Conservation (phyloP, 1,284 basidiomycete species). For the Porogramme epimiltina region DNA sequence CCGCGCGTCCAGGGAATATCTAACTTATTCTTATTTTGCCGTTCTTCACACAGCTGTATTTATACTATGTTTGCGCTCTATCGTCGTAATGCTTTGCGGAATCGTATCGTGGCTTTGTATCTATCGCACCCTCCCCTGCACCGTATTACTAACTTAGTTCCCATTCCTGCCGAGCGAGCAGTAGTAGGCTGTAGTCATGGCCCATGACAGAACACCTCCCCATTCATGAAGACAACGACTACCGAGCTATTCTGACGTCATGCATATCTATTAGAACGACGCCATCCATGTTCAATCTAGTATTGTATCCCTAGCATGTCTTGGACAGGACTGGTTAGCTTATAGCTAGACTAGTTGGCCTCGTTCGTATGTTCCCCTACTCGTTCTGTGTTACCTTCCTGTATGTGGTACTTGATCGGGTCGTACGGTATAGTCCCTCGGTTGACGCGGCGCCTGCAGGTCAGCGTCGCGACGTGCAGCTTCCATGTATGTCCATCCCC, state of each 20-base stretch:
- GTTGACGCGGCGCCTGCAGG: no score
- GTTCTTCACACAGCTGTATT: constrained; percentile 37
- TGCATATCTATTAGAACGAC: neutral
- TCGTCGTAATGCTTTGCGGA: constrained; percentile 34
- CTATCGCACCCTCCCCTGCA: constrained; percentile 17
- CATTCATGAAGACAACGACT: no score
- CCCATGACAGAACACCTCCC: no score
- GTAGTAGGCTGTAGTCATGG: no score
- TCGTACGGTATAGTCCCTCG: no score
- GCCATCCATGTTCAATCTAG: neutral
- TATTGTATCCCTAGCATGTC: neutral
- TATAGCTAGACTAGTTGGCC: neutral
- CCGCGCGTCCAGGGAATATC: constrained; percentile 27
- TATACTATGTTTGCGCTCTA: constrained; percentile 29
- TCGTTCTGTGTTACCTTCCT: neutral
- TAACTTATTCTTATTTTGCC: constrained; percentile 33
- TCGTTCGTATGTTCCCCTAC: neutral
- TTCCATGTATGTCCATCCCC: no score
- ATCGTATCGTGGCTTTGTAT: constrained; percentile 30
- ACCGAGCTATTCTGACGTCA: neutral
- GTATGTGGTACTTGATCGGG: neutral
- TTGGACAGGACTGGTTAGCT: constrained; percentile 2
- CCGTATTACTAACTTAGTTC: constrained; percentile 14
- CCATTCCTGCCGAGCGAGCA: no score
- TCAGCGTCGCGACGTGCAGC: no score